Evolutionary conservation across 495 filamentous ascomycete genomes (phyloP), one percentile per base, ranked within the genome.

Genomic region (Aspergillus campestris): DNA sequence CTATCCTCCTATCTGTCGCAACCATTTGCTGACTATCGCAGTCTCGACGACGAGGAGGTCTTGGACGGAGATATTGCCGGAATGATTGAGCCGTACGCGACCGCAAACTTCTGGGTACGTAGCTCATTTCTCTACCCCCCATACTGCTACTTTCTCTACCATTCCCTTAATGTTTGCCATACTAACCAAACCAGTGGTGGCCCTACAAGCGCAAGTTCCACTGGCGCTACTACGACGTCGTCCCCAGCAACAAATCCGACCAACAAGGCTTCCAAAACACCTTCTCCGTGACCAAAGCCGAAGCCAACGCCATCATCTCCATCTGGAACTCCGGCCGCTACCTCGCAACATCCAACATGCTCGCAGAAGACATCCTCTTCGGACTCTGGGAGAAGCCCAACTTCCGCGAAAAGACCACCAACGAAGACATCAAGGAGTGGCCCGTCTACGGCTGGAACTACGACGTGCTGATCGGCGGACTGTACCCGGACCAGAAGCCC

Each of bases 211-310:
- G 37, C 29, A 50, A 50, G 42, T 50, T 50, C 31, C 48, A 50
- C 42, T 50, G 42, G 48, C 36, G 48, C 18, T 50, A 50, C 37
- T 50, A 50, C 48, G 48, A 50, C 31, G 48, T 50, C n/a, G 35
- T 50, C 5, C 40, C 36, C 30, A 44, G 37, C 10, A 34, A 42
- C 7, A 34, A 9, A 18, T 45, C 31, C 24, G 27, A 32, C 14
- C 48, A 50, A 12, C 29, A 50, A 35, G 48, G 36, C 5, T 50
- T 50, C 42, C 48, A 50, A 33, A 50, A 50, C 37, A 50, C 48
- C 11, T 50, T 50, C 36, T 50, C 48, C 0, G 40, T 50, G 0
- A 50, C 48, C 24, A 14, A 14, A 12, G 3, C 41, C 11, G 48
- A 50, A 42, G 48, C 48, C 35, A 3, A 8, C 6, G 48, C 48